Evolutionary conservation across 371 early-diverging fungal species (phyloP).

Genomic region (Gilbertella persicaria): DNA sequence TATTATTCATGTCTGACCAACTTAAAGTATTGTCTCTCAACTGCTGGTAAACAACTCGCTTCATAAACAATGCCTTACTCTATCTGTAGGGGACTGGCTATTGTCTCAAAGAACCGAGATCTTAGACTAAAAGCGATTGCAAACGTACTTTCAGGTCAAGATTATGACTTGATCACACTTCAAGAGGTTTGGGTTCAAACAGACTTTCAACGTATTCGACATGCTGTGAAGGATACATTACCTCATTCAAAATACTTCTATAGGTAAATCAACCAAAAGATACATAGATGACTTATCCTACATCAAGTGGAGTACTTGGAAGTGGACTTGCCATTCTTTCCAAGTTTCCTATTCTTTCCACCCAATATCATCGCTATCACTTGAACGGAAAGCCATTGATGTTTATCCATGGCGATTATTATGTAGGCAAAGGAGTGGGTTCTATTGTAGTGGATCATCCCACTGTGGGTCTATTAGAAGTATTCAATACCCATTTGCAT

Average conservation of each 20-base stretch:
- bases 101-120: conserved; percentile 38
- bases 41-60: conserved; percentile 34
- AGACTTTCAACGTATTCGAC: conserved; percentile 38
- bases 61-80: not conserved
- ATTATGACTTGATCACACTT: conserved; percentile 52
- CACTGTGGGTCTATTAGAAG: conserved; percentile 41
- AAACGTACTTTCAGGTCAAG: conserved; percentile 21
- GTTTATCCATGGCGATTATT: conserved; percentile 55
- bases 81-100: conserved; percentile 44
- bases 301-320: conserved; percentile 47
- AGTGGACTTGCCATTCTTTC: conserved; percentile 54
- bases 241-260: conserved; percentile 44
- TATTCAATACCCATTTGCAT: conserved; percentile 61
- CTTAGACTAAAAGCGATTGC: conserved; percentile 50
- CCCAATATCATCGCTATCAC: conserved; percentile 37
- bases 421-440: conserved; percentile 53
- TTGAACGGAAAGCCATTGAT: conserved; percentile 50
- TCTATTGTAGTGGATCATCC: conserved; percentile 48
- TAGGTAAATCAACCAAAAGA: conserved; percentile 22
- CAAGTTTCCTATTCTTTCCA: conserved; percentile 38
- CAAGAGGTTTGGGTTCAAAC: conserved; percentile 55
- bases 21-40: conserved; percentile 39
- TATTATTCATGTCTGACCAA: too few relatives aligned
- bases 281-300: not conserved
- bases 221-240: conserved; percentile 23